Evolutionary conservation across 257 asterid genomes (phyloP), one percentile per base, ranked within the genome.

Genomic region (Solanum piurae): DNA sequence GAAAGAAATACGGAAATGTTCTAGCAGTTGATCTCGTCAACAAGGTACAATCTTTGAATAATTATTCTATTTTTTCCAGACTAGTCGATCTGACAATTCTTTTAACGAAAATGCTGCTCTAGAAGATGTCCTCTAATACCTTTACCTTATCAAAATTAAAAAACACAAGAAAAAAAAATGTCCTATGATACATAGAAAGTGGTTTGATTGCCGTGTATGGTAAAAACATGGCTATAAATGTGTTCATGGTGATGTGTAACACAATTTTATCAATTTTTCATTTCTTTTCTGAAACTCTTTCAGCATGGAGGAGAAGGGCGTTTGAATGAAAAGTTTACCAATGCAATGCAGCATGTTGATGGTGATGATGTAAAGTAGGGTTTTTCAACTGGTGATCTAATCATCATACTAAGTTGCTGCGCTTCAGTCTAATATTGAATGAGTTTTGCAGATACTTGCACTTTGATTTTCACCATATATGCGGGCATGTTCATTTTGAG

Each of bases 261-360:
- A 0, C 85, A 80, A 46, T 16, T 80, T 80, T 80, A 80, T 42
- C 25, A 37, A 80, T 1, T 80, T 31, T 12, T 80, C 42, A 29
- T 80, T 46, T 49, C 38, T 80, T 80, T 16, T 49, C 20, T 49
- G 29, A 80, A 46, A 80, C 69, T 29, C 85, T 80, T 80, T 87
- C 92, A 97, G 99, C 93, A 92, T 44, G 98, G 98, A 89, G 98
- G 94, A 58, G 99, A 97, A 94, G 99, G 98, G 68, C 92, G 90
- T 80, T 91, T 97, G 69, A 88, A 95, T 86, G 96, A 93, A 87
- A 91, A 90, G 86, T 95, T 91, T 91, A 93, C 91, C 80, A 84
- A 86, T 49, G 93, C 97, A 79, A 93, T 97, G 95, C 94, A 95
- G 90, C 89, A 89, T 86, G 62, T 94, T 91, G 88, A 86, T 40